These are phyloP conservation scores for Persicaria tinctoria DNA, from an alignment of 148 eudicot genomes.

Conservation along the genomic window DNA sequence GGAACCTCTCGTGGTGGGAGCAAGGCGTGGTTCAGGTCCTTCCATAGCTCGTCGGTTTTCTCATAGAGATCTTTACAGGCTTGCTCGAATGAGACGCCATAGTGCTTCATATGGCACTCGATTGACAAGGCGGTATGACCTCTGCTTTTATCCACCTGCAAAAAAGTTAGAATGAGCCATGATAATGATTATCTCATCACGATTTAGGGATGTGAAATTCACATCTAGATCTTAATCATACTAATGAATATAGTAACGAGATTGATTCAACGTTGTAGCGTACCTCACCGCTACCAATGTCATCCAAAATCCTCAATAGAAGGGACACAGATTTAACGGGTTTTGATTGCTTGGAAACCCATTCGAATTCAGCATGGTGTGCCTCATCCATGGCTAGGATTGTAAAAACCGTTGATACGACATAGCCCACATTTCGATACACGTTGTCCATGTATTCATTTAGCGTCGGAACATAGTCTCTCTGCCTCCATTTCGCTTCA, in stretches of 20 bases:
- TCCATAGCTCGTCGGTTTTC: not conserved
- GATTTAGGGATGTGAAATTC: no score
- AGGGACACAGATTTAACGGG: not conserved
- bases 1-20: not conserved
- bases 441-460: not conserved
- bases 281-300: not conserved
- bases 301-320: not conserved
- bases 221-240: not conserved
- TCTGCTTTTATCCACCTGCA: not conserved
- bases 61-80: not conserved
- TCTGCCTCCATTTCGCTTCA: not conserved
- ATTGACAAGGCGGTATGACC: not conserved
- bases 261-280: no score
- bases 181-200: no score
- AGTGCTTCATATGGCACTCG: not conserved
- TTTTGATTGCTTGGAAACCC: not conserved
- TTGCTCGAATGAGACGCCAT: not conserved
- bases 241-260: no score
- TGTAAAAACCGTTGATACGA: not conserved
- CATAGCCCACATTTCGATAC: not conserved
- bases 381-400: not conserved
- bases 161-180: no score
- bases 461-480: not conserved
- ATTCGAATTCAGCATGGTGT: not conserved
- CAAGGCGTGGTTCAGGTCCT: conserved; percentile 9